phyloP scores from a whole-genome alignment of 345 rosid genomes.

The Leavenworthia alabamica region DNA sequence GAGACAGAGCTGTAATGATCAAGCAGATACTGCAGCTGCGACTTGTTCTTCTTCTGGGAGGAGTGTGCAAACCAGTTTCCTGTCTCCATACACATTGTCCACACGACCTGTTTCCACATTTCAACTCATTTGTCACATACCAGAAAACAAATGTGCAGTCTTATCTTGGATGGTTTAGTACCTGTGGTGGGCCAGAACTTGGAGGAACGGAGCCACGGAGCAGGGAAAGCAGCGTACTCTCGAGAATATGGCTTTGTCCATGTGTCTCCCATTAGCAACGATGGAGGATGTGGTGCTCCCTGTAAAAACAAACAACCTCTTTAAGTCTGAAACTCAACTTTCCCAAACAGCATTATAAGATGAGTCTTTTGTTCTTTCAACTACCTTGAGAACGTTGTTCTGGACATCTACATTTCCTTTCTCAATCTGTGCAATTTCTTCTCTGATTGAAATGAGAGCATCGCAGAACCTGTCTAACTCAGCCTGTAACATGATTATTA shows the following conservation, averaged over 20 bases:
- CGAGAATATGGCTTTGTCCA: slow-evolving; percentile 92
- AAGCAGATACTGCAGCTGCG: slow-evolving; percentile 64
- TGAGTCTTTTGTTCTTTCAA: background rate
- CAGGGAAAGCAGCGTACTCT: slow-evolving; percentile 94
- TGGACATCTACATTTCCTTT: slow-evolving; percentile 85
- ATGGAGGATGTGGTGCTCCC: slow-evolving; percentile 99
- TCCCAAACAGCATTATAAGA: background rate
- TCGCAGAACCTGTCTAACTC: slow-evolving; percentile 95
- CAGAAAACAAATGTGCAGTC: background rate
- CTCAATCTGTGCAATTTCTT: slow-evolving; percentile 90
- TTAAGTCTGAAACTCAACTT: background rate
- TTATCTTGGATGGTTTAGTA: slow-evolving; percentile 16
- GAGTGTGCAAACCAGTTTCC: slow-evolving; percentile 90
- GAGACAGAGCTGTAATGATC: slow-evolving; percentile 15
- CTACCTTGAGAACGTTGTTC: slow-evolving; percentile 92
- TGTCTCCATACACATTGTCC: slow-evolving; percentile 95
- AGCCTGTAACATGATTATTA: slow-evolving; percentile 52
- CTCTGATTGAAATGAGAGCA: slow-evolving; percentile 90
- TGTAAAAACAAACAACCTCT: slow-evolving; percentile 24
- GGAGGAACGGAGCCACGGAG: slow-evolving; percentile 81
- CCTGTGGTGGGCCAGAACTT: slow-evolving; percentile 98
- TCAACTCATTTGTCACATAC: slow-evolving; percentile 13
- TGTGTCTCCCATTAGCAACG: slow-evolving; percentile 93
- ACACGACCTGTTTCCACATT: slow-evolving; percentile 60
- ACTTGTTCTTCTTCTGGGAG: slow-evolving; percentile 77